Evolutionary conservation across 2,329 filamentous ascomycete species (phyloP), one percentile per base, ranked within the genome.

Genomic region (Lasiodiplodia citricola): DNA sequence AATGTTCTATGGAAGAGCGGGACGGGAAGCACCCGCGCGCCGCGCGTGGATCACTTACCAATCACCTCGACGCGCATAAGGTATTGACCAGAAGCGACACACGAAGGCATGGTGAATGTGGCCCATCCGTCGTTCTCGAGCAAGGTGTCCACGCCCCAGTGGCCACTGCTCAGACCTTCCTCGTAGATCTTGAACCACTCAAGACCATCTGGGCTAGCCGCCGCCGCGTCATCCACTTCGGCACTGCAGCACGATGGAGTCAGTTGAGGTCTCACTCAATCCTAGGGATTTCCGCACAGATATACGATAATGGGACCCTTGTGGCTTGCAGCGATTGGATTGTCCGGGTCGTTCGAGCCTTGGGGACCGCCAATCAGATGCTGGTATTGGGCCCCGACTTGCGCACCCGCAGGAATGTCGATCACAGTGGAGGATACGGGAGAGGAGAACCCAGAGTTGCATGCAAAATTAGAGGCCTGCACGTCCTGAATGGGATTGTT

Each of bases 331-430:
- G 84, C 83, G 70, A 85, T 85, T 8, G 83, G 84, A 69, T 86
- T 78, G 69, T 86, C 84, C 2, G 78, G 71, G 78, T 86, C 85
- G 71, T 80, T 80, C 55, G 84, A 66, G 71, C 79, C 82, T 75
- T 87, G 85, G 5, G 60, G 44, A 58, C 86, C 86, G 66, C 86
- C 86, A 67, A 87, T 83, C 63, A 87, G 79, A 72, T 87, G 86
- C 52, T 85, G 84, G 80, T 83, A 87, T 75, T 80, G 83, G 1
- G 85, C 80, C 8, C 85, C 86, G 56, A 87, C 77, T 71, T 82
- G 80, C 74, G 87, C 86, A 14, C 86, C 86, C 2, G 83, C 80
- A 18, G 83, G 81, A 63, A 87, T 82, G 52, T 80, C 77, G 71
- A 87, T 83, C 64, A 88, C 78, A 13, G 76, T 80, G 65, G 69